phyloP scores from a whole-genome alignment of 108 stramenopile genomes.

The Phaeodactylum tricornutum region DNA sequence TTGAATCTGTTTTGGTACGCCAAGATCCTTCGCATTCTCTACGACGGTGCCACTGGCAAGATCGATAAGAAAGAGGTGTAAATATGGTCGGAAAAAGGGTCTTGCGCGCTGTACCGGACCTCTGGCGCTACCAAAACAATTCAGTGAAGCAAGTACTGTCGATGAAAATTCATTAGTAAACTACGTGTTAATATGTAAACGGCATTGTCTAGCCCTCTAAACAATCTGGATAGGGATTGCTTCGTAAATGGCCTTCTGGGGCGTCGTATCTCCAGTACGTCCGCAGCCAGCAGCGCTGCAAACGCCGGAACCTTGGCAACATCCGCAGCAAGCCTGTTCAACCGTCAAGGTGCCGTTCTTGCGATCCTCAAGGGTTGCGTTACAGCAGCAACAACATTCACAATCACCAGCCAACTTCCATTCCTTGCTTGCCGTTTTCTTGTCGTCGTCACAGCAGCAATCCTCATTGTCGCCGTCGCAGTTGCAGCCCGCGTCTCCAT shows the following conservation, averaged over 20 bases:
- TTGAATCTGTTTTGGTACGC: slow-evolving; percentile 11
- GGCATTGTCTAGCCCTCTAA: slow-evolving; percentile 1
- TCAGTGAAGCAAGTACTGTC: too few species aligned
- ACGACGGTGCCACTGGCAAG: too few species aligned
- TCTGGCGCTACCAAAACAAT: too few species aligned
- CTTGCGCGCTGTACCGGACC: too few species aligned
- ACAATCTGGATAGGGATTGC: slow-evolving; percentile 29
- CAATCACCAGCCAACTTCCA: slow-evolving; percentile 1
- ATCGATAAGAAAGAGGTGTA: too few species aligned
- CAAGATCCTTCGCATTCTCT: slow-evolving; percentile 2
- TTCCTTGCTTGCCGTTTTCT: neutral
- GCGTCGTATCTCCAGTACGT: slow-evolving; percentile 5
- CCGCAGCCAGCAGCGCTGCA: too few species aligned
- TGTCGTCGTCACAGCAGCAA: neutral
- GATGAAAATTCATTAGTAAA: too few species aligned
- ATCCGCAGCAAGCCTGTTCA: slow-evolving; percentile 14
- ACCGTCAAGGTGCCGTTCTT: slow-evolving; percentile 1
- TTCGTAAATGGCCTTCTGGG: slow-evolving; percentile 13
- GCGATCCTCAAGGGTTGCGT: slow-evolving; percentile 1
- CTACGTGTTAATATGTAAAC: neutral
- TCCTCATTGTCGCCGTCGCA: neutral
- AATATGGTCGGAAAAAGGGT: too few species aligned
- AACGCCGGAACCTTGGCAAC: too few species aligned
- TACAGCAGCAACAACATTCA: slow-evolving; percentile 11
- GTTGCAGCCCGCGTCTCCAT: neutral